phyloP scores from a whole-genome alignment of 2,329 filamentous ascomycete genomes.

The Fulvia fulva region DNA sequence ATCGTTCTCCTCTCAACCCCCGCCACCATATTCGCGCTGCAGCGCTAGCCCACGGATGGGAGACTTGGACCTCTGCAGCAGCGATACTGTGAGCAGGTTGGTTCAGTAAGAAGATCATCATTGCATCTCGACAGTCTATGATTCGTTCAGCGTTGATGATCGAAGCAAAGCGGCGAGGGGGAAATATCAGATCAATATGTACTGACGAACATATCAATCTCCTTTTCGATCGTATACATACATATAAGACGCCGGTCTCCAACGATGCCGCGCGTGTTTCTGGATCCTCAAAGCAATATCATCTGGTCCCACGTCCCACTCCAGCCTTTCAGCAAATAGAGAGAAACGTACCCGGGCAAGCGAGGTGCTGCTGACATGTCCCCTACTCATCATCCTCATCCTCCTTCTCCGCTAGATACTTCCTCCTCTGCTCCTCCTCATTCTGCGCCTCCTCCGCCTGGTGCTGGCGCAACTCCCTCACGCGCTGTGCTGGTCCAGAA shows the following conservation, averaged over 20 bases:
- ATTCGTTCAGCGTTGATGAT: too few species aligned
- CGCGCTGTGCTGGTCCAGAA: conserved; percentile 44
- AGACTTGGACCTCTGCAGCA: too few species aligned
- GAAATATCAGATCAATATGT: too few species aligned
- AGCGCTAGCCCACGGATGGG: too few species aligned
- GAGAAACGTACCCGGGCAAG: background rate
- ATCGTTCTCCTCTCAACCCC: too few species aligned
- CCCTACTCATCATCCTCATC: conserved; percentile 27
- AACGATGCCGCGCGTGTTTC: background rate
- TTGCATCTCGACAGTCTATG: too few species aligned
- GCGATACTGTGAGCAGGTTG: too few species aligned
- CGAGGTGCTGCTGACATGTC: background rate
- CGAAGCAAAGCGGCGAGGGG: too few species aligned
- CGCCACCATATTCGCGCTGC: too few species aligned
- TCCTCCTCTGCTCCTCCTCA: conserved; percentile 33
- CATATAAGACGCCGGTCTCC: background rate
- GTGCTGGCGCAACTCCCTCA: conserved; percentile 46
- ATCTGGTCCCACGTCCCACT: background rate
- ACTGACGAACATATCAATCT: background rate
- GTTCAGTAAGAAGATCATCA: too few species aligned
- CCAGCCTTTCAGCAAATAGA: background rate
- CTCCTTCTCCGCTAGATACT: conserved; percentile 27
- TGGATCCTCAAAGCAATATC: background rate
- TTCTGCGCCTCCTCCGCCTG: conserved; percentile 28
- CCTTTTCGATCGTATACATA: background rate